Percentiles rank a stretch among this genome's conserved stretches.
Evolutionary conservation across 352 stramenopile genomes (phyloP).

Genomic region (Pythium insidiosum): DNA sequence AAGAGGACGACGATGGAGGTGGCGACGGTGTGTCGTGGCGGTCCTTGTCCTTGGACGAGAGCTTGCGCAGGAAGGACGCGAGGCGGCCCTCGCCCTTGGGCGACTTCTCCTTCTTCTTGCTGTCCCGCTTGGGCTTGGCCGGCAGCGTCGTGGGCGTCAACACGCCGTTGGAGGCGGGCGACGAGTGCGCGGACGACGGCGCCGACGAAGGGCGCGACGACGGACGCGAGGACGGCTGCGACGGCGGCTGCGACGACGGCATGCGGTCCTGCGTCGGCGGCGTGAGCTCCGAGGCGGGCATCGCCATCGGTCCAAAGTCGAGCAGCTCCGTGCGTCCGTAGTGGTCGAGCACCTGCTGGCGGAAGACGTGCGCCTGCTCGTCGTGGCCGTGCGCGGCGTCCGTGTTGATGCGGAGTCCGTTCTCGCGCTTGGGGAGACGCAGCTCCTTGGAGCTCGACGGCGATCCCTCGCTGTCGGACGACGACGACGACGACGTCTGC

Average conservation of each 20-base stretch:
- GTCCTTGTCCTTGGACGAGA: constrained; percentile 7
- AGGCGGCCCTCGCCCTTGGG: constrained; percentile 8
- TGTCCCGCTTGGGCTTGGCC: too few relatives aligned
- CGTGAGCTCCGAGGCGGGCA: not conserved
- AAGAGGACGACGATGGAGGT: too few relatives aligned
- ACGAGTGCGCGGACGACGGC: not conserved
- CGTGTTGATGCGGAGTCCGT: constrained; percentile 1
- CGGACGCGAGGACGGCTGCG: not conserved
- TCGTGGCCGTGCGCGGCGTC: constrained; percentile 12
- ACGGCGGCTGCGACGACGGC: not conserved
- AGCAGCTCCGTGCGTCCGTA: constrained; percentile 19
- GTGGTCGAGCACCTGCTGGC: constrained; percentile 15
- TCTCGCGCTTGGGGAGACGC: constrained; percentile 9
- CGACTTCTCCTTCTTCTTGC: not conserved
- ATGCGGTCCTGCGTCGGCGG: not conserved
- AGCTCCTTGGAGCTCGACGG: constrained; percentile 12
- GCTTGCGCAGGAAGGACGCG: constrained; percentile 15
- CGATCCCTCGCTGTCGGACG: constrained; percentile 7
- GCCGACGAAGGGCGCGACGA: not conserved
- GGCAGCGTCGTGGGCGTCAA: too few relatives aligned
- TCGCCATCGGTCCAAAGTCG: constrained; percentile 6
- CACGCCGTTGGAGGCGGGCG: not conserved
- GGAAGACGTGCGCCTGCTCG: constrained; percentile 13
- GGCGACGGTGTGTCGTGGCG: not conserved
- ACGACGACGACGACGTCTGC: constrained; percentile 4